Conservation (phyloP, 1,284 basidiomycete genomes). For the Boletus sp. region DNA sequence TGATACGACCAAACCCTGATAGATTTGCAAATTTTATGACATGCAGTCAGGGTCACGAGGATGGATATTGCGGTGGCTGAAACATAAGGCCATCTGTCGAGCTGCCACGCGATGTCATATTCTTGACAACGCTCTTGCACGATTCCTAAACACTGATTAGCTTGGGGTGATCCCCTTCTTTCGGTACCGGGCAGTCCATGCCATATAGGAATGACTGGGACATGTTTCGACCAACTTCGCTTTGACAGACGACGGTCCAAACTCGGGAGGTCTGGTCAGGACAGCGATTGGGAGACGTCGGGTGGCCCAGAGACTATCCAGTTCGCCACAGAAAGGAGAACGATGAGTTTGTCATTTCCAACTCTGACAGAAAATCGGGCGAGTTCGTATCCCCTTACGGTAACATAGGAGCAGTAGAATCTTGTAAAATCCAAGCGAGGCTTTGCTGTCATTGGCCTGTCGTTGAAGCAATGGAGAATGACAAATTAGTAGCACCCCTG, state of each 20-base stretch:
- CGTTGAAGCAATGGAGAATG: neutral
- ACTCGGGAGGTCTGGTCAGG: neutral
- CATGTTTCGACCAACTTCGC: too few species aligned
- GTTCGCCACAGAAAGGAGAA: neutral
- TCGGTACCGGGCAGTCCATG: too few species aligned
- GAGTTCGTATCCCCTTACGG: neutral
- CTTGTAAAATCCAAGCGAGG: neutral
- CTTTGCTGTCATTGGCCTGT: neutral
- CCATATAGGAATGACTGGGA: too few species aligned
- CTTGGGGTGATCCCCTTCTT: too few species aligned
- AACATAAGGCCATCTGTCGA: too few species aligned
- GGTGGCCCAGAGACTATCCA: too few species aligned
- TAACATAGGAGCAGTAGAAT: neutral
- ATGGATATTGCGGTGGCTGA: neutral
- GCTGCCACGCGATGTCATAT: too few species aligned
- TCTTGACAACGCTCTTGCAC: too few species aligned
- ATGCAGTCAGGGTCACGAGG: constrained; percentile 15
- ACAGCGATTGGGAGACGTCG: too few species aligned
- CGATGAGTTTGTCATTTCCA: neutral
- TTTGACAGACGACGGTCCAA: too few species aligned
- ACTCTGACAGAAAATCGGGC: neutral
- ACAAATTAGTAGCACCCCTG: neutral
- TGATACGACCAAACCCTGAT: constrained; percentile 21
- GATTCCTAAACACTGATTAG: too few species aligned
- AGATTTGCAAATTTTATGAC: constrained; percentile 1